Base-by-base conservation (phyloP, 495 filamentous ascomycete genomes). In the Lentithecium fluviatile region DNA sequence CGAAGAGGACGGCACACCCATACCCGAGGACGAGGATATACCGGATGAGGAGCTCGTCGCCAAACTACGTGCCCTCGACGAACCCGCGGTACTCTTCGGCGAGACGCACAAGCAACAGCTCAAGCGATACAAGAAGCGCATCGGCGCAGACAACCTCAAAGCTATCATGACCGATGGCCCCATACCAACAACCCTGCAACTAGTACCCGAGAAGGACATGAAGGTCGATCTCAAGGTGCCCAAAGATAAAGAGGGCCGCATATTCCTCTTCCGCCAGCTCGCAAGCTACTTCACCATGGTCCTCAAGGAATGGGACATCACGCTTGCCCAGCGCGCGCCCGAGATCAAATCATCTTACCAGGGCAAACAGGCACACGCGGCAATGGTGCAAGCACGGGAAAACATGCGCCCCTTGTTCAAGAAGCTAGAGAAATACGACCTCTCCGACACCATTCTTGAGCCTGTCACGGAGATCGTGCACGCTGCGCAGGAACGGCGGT, bases 241-340 rank as follows among this genome's bases (percentile, higher is more conserved):
- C 71, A 79, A 68, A 71, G 74, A 69, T 34, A 40, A 49, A 19
- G 79, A 79, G 13, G 83, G 73, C 0, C 82, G 82, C 11, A 71
- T 78, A 20, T 87, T 84, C 70, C 76, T 98, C 36, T 91, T 87
- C 80, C 82, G 92, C 0, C 94, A 98, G 75, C 79, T 98, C 55
- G 87, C 87, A 5, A 89, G 87, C 13, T 98, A 95, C 72, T 97
- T 98, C 79, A 89, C 86, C 60, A 88, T 98, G 85, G 84, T 98
- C 19, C 78, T 98, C 38, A 79, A 76, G 32, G 94, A 95, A 73
- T 98, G 95, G 95, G 86, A 88, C 64, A 52, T 74, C 25, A 90
- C 91, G 38, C 79, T 98, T 45, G 84, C 86, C 4, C 79, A 80
- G 25, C 88, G 93, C 47, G 70, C 80, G 37, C 58, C 75, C 1